Percentiles rank a stretch among this genome's conserved stretches.
phyloP scores from a whole-genome alignment of 352 stramenopile species.

The Elongisporangium anandrum region DNA sequence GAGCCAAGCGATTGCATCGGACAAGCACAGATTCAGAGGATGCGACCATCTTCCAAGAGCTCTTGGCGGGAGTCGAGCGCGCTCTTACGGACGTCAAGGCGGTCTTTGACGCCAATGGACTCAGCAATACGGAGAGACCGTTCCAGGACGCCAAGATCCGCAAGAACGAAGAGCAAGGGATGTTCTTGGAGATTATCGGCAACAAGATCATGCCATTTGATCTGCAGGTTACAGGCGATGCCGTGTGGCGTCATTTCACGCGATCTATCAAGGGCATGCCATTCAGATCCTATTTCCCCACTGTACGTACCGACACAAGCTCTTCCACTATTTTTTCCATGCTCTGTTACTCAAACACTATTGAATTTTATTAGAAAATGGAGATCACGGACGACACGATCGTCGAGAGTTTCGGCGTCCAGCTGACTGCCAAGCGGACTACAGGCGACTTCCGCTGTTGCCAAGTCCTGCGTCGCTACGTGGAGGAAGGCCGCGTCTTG shows the following conservation, averaged over 20 bases:
- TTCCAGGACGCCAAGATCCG: slow-evolving; percentile 3
- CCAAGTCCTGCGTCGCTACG: slow-evolving; percentile 4
- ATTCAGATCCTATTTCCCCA: background rate
- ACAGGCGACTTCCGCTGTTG: slow-evolving; percentile 1
- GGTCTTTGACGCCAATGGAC: slow-evolving; percentile 10
- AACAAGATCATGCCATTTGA: slow-evolving; percentile 8
- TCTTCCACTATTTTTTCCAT: background rate
- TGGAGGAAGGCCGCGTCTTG: background rate
- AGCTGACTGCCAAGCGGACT: slow-evolving; percentile 1
- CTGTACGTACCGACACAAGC: background rate
- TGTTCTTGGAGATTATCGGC: slow-evolving; percentile 5
- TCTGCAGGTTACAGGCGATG: slow-evolving; percentile 2
- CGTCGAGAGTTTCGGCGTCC: slow-evolving; percentile 4
- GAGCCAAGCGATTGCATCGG: background rate
- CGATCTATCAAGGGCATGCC: slow-evolving; percentile 3
- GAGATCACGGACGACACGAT: slow-evolving; percentile 5
- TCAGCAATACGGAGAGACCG: slow-evolving; percentile 1
- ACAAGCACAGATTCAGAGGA: background rate
- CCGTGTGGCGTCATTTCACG: slow-evolving; percentile 6
- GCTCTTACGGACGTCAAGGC: slow-evolving; percentile 11
- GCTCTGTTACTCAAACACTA: no score
- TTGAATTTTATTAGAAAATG: no score
- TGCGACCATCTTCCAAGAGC: slow-evolving; percentile 8
- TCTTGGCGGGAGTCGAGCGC: slow-evolving; percentile 12
- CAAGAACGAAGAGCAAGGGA: slow-evolving; percentile 6